Evolutionary conservation across 768 basidiomycete species (phyloP).

Genomic region (Lepiota subincarnata): DNA sequence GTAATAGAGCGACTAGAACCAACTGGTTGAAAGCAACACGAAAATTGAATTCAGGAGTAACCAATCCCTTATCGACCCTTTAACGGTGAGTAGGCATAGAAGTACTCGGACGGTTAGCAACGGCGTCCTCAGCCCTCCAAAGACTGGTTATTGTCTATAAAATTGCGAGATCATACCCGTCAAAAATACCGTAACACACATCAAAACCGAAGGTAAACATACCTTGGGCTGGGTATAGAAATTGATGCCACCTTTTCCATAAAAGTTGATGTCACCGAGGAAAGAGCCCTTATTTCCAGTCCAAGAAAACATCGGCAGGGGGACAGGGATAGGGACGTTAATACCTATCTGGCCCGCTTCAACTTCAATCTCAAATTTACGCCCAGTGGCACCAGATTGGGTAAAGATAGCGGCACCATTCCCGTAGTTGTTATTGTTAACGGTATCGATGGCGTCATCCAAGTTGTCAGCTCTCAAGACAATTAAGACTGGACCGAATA

Average conservation of each 20-base stretch:
- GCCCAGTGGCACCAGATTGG: conserved; percentile 90
- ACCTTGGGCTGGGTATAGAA: conserved; percentile 97
- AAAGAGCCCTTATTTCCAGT: conserved; percentile 81
- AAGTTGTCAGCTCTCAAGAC: conserved; percentile 76
- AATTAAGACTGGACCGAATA: conserved; percentile 89
- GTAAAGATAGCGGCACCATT: conserved; percentile 97
- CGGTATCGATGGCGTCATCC: conserved; percentile 85
- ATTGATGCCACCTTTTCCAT: conserved; percentile 74
- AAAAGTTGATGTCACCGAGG: conserved; percentile 86
- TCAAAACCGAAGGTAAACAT: neutral
- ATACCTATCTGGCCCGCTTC: conserved; percentile 93
- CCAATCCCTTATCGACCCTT: conserved; percentile 13
- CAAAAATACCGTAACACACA: neutral
- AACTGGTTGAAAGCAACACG: neutral
- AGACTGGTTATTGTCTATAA: conserved; percentile 83
- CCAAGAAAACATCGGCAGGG: conserved; percentile 92
- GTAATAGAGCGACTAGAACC: neutral
- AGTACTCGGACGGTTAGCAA: conserved; percentile 72
- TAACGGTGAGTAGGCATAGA: conserved; percentile 81
- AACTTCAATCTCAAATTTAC: conserved; percentile 85
- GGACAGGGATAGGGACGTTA: conserved; percentile 92
- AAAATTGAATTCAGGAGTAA: neutral
- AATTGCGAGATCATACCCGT: conserved; percentile 1
- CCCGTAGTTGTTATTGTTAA: conserved; percentile 88
- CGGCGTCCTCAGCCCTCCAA: conserved; percentile 86